Evolutionary conservation across 2,329 filamentous ascomycete genomes (phyloP).

Genomic region (Neoarthrinium moseri): DNA sequence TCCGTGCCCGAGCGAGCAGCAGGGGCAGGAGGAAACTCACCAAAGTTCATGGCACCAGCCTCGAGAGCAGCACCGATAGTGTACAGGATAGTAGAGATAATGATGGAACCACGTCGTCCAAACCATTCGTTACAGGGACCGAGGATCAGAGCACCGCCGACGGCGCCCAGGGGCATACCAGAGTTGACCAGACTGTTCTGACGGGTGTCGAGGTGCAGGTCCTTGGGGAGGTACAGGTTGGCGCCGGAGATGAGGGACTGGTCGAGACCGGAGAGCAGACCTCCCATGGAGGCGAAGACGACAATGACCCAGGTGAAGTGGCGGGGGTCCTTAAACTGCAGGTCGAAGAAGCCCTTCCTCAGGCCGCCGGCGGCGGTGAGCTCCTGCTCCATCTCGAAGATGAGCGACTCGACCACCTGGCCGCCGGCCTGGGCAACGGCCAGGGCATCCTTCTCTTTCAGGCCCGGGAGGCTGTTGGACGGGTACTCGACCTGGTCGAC

Average conservation of each 20-base stretch:
- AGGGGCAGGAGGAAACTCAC: constrained; percentile 21
- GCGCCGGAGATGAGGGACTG: constrained; percentile 73
- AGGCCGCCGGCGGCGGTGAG: constrained; percentile 28
- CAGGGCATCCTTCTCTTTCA: constrained; percentile 31
- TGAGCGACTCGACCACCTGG: constrained; percentile 36
- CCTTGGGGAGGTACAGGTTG: constrained; percentile 62
- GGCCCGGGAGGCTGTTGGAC: constrained; percentile 15
- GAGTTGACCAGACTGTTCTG: constrained; percentile 68
- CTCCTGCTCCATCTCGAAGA: constrained; percentile 40
- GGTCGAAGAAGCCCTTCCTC: constrained; percentile 44
- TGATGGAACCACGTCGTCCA: constrained; percentile 66
- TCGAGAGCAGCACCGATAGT: constrained; percentile 68
- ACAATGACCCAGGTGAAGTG: constrained; percentile 69
- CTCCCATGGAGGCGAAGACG: constrained; percentile 73
- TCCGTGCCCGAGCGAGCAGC: no score
- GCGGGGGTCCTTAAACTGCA: constrained; percentile 60
- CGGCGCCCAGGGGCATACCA: constrained; percentile 70
- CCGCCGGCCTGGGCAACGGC: constrained; percentile 34
- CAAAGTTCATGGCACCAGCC: constrained; percentile 66
- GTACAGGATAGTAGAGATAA: constrained; percentile 68
- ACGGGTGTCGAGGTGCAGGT: constrained; percentile 51
- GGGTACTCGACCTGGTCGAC: constrained; percentile 23
- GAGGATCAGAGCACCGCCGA: constrained; percentile 67
- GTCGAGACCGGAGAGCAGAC: constrained; percentile 69
- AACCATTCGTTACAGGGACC: constrained; percentile 66